A percentile compares a stretch with the other conserved stretches of the same genome.
These are phyloP conservation scores for Phyllosticta capitalensis DNA, from an alignment of 2,329 filamentous ascomycete genomes.

Conservation along the genomic window DNA sequence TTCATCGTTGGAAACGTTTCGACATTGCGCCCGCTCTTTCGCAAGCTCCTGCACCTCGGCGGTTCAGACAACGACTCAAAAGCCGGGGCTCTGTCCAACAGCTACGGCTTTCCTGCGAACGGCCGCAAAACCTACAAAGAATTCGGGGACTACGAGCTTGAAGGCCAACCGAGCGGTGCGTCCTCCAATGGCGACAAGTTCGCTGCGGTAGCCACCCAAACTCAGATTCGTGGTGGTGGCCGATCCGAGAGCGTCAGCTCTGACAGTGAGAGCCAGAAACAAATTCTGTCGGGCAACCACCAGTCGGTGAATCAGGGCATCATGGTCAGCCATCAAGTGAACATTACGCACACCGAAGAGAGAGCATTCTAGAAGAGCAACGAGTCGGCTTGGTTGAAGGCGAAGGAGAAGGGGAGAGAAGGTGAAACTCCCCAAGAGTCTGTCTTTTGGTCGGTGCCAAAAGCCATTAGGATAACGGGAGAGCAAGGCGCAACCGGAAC, in stretches of 20 bases:
- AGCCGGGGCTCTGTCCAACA: not conserved
- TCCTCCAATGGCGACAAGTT: not conserved
- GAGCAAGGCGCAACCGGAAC: not conserved
- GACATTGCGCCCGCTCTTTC: conserved; percentile 26
- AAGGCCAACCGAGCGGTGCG: not conserved
- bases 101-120: conserved; percentile 3
- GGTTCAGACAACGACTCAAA: conserved; percentile 6
- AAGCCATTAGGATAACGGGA: not conserved
- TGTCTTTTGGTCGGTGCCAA: not conserved
- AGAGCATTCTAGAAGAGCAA: not conserved
- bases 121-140: conserved; percentile 6
- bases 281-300: conserved; percentile 51
- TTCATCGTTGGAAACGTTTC: conserved; percentile 26
- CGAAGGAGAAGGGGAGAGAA: not conserved
- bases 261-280: conserved; percentile 8
- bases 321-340: conserved; percentile 11
- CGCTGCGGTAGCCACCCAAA: not conserved
- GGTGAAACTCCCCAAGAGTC: not conserved
- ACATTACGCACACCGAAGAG: conserved; percentile 1
- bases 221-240: conserved; percentile 1
- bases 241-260: not conserved
- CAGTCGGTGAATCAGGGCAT: conserved; percentile 1
- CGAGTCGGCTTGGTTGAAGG: not conserved
- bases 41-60: conserved; percentile 16
- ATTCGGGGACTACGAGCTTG: conserved; percentile 10